A percentile compares a stretch with the other conserved stretches of the same genome.
Conservation (phyloP, 2,329 filamentous ascomycete genomes). For the Fusarium robinianum region DNA sequence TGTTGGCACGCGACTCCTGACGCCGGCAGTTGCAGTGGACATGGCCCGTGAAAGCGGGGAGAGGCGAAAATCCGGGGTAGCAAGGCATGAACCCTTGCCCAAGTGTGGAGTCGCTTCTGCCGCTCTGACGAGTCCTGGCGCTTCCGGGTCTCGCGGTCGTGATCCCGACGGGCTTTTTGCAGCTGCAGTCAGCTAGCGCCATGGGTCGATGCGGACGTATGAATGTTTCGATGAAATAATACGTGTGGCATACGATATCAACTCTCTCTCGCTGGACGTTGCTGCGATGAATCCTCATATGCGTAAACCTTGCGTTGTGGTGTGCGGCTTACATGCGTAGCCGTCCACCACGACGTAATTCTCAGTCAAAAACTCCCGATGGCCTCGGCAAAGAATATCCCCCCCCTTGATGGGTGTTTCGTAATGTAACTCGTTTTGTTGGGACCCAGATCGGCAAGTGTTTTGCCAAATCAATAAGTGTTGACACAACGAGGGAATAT, state of each 20-base stretch:
- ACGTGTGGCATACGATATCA: too few species aligned
- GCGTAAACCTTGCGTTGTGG: too few species aligned
- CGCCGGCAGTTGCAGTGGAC: conserved; percentile 26
- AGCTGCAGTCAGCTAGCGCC: conserved; percentile 3
- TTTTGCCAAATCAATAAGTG: too few species aligned
- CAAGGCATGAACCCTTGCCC: conserved; percentile 27
- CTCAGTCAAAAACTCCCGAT: too few species aligned
- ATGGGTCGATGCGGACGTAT: conserved; percentile 25
- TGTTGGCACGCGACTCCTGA: conserved; percentile 22
- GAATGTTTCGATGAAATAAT: conserved; percentile 27
- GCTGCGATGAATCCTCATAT: too few species aligned
- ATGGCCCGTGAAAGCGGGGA: conserved; percentile 22
- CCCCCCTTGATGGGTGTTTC: too few species aligned
- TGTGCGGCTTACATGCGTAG: too few species aligned
- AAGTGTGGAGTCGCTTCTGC: conserved; percentile 27
- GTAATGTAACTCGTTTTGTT: too few species aligned
- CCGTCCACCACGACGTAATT: too few species aligned
- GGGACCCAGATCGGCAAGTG: too few species aligned
- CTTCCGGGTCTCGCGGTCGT: conserved; percentile 10
- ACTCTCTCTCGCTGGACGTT: background rate
- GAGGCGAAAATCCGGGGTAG: conserved; percentile 40
- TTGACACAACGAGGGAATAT: too few species aligned
- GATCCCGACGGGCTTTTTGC: conserved; percentile 3
- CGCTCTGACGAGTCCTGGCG: background rate
- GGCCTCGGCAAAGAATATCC: too few species aligned